phyloP scores from a whole-genome alignment of 352 stramenopile genomes.

The Phytopythium oedochilum region DNA sequence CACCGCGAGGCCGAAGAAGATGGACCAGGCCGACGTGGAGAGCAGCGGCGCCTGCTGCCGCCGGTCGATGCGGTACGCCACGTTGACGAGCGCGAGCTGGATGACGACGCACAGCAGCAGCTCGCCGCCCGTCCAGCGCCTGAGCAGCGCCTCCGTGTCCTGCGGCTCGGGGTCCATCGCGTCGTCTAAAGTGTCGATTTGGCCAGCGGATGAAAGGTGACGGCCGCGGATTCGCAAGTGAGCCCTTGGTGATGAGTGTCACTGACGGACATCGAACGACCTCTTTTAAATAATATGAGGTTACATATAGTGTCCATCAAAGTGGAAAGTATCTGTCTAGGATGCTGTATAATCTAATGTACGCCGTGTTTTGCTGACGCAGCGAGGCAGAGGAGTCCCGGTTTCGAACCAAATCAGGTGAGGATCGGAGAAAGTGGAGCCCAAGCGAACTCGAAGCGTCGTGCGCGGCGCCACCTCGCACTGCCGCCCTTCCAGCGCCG shows the following conservation, averaged over 20 bases:
- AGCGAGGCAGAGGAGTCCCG: too few species aligned
- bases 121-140: constrained; percentile 52
- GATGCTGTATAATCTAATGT: too few species aligned
- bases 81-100: constrained; percentile 55
- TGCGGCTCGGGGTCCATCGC: constrained; percentile 11
- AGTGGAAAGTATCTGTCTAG: too few species aligned
- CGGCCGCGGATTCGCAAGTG: background rate
- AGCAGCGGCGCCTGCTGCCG: constrained; percentile 35
- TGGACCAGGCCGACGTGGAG: constrained; percentile 63
- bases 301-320: too few species aligned
- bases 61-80: constrained; percentile 60
- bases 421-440: too few species aligned
- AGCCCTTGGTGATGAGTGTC: background rate
- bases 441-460: too few species aligned
- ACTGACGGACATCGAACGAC: too few species aligned
- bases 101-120: constrained; percentile 60
- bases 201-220: background rate
- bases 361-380: too few species aligned
- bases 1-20: constrained; percentile 45
- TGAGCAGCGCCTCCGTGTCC: constrained; percentile 21
- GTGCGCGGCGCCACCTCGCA: too few species aligned
- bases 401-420: too few species aligned
- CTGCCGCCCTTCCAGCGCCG: too few species aligned
- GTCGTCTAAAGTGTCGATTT: background rate
- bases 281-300: too few species aligned